A percentile compares a stretch with the other conserved stretches of the same genome.
These are phyloP conservation scores for Candida germanica DNA, from an alignment of 805 yeast genomes.

Conservation along the genomic window DNA sequence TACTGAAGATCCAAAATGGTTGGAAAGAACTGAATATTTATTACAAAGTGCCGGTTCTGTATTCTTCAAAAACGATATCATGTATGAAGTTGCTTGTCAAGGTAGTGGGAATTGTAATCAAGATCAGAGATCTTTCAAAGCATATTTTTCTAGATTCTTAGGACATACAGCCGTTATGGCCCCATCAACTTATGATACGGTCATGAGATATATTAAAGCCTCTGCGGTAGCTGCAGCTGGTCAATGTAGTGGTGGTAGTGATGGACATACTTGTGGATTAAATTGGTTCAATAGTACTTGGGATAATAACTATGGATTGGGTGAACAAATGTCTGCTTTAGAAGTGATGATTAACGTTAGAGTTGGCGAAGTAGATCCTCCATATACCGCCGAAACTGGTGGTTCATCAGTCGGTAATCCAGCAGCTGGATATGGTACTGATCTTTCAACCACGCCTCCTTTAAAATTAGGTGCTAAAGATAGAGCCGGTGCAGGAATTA, in stretches of 20 bases:
- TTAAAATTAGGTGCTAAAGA: constrained; percentile 50
- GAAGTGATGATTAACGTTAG: constrained; percentile 55
- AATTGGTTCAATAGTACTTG: constrained; percentile 55
- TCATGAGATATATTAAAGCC: constrained; percentile 42
- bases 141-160: constrained; percentile 70
- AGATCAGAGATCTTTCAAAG: constrained; percentile 92
- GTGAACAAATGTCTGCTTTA: constrained; percentile 75
- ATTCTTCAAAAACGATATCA: constrained; percentile 51
- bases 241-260: constrained; percentile 71
- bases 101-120: constrained; percentile 60
- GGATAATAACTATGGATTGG: constrained; percentile 70
- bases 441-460: constrained; percentile 36
- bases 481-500: constrained; percentile 84
- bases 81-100: constrained; percentile 88
- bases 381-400: constrained; percentile 61
- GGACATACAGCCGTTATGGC: constrained; percentile 71
- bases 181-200: constrained; percentile 52
- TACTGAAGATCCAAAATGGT: constrained; percentile 69
- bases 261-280: constrained; percentile 73
- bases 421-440: constrained; percentile 59
- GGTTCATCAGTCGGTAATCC: constrained; percentile 69
- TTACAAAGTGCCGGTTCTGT: constrained; percentile 53
- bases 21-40: constrained; percentile 52
- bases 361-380: constrained; percentile 47
- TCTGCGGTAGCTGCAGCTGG: constrained; percentile 59